Evolutionary conservation across 768 basidiomycete genomes (phyloP), one percentile per base, ranked within the genome.

Genomic region (Neoboletus subvelutipes): DNA sequence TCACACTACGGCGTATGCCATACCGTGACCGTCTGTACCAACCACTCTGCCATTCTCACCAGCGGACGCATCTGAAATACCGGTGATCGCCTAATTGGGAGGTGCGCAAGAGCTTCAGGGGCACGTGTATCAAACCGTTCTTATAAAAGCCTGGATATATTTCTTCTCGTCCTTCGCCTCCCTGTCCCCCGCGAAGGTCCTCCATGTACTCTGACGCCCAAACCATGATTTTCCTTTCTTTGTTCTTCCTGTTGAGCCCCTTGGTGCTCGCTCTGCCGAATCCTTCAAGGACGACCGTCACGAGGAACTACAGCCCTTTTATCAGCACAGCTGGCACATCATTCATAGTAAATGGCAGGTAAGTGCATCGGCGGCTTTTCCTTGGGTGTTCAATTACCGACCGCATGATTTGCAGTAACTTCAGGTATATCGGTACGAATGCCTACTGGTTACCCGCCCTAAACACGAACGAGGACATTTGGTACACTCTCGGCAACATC

Each of bases 381-480:
- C 40, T 52, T 45, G 34, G 4, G 2, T 47, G 18, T 26, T 26
- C 47, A 41, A 47, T 50, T 11, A 15, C 59, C 69, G 73, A 56
- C 56, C 64, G 2, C 72, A 48, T 61, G 72, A 55, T 45, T 43
- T 50, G 22, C 61, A 80, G 79, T 48, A 50, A 71, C 15, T 75
- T 82, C 54, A 60, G 62, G 40, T 82, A 76, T 55, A 66, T 78
- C 12, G 82, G 85, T 17, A 86, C 87, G 1, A 85, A 85, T 56
- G 83, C 80, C 2, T 88, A 88, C 71, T 90, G 87, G 88, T 64
- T 90, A 34, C 70, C 79, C 31, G 70, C 75, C 41, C 66, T 89
- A 34, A 85, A 86, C 64, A 67, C 75, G 28, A 68, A 79, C 46
- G 66, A 74, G 43, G 87, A 90, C 63, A 83, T 90, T 45, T 75